Base-by-base conservation (phyloP, 805 yeast genomes). In the Zygoascus biomembranicola region DNA sequence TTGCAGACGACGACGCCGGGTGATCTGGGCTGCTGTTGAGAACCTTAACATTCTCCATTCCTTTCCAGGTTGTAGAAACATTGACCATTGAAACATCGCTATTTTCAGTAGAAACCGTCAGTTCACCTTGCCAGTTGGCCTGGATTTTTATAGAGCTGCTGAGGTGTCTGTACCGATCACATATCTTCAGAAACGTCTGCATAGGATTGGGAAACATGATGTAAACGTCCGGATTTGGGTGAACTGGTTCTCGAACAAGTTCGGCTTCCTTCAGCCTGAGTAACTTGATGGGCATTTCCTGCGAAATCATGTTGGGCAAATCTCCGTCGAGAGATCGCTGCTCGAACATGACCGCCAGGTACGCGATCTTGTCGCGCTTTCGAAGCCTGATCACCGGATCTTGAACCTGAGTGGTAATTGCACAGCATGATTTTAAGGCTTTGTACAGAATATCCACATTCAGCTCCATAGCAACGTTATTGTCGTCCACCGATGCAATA, bases 281-380 rank as follows among this genome's bases (percentile, higher is more conserved):
- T 43, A 87, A 71, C 59, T 82, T 72, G 1, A 87, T 87, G 0
- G 95, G 92, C 18, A 90, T 78, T 50, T 66, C 62, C 49, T 70
- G 74, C 26, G 60, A 54, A 0, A 70, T 63, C 20, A 56, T 55
- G 31, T 63, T 61, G 6, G 58, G 51, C 6, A 56, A 57, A 8
- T 52, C 56, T 9, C 56, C 64, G 14, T 81, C 80, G 61, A 83
- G 81, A 8, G 86, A 77, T 61, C 85, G 89, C 56, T 77, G 76
- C 16, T 87, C 74, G 2, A 78, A 69, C 23, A 77, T 74, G 14
- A 85, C 59, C 0, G 82, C 80, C 52, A 85, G 67, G 20, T 78
- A 75, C 1, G 85, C 84, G 1, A 74, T 68, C 47, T 77, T 60
- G 32, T 75, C 70, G 41, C 69, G 49, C 55, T 58, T 53, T 45